These are phyloP conservation scores for Polymyxa betae DNA, from an alignment of 208 protist genomes.

Conservation along the genomic window DNA sequence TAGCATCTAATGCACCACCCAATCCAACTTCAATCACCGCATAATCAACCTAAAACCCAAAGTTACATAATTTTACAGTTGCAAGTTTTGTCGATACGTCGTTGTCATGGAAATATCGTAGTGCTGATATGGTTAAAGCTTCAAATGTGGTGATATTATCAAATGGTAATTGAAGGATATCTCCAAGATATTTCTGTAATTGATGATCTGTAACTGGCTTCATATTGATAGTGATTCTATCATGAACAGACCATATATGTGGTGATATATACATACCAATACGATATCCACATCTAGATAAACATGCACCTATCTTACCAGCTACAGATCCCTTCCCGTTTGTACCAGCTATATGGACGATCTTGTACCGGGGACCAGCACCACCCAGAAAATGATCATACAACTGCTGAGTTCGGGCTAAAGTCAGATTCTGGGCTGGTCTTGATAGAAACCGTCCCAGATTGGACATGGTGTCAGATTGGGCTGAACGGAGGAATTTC, in stretches of 20 bases:
- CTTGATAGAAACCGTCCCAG: neutral
- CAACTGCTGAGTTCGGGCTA: neutral
- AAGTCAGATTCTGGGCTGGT: neutral
- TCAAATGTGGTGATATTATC: constrained; percentile 18
- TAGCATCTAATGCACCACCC: constrained; percentile 37
- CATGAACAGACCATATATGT: constrained; percentile 15
- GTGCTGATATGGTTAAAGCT: neutral
- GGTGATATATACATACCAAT: constrained; percentile 42
- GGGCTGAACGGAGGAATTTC: too few species aligned
- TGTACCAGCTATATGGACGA: constrained; percentile 44
- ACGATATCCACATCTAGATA: neutral
- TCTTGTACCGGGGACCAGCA: neutral
- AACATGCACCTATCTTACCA: neutral
- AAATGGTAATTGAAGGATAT: neutral
- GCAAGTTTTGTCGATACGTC: constrained; percentile 14
- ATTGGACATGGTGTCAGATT: too few species aligned
- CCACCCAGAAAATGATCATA: neutral
- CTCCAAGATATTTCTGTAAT: neutral
- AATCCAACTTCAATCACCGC: constrained; percentile 54
- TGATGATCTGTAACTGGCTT: neutral
- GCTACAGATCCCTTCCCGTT: constrained; percentile 45
- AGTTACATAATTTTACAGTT: neutral
- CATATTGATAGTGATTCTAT: neutral
- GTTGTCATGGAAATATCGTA: constrained; percentile 14
- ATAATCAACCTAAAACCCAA: constrained; percentile 4